Percentiles rank a stretch among this genome's conserved stretches.
These are phyloP conservation scores for Mrakia blollopis DNA, from an alignment of 768 basidiomycete species.

Conservation along the genomic window DNA sequence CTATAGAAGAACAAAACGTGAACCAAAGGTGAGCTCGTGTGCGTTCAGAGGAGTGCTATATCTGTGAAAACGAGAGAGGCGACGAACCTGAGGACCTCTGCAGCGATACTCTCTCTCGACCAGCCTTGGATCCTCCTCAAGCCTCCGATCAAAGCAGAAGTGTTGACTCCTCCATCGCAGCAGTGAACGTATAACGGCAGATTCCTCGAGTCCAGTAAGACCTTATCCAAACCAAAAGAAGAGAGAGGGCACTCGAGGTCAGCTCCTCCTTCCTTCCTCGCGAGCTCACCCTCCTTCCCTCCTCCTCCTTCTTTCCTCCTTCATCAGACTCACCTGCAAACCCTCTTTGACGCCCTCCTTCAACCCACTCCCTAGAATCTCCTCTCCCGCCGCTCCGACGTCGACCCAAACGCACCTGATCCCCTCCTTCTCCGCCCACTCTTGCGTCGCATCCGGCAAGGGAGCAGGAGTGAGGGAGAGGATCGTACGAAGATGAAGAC, in stretches of 20 bases:
- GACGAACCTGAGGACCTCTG: constrained; percentile 15
- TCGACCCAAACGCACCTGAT: constrained; percentile 5
- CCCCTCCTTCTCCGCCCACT: constrained; percentile 3
- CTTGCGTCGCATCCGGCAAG: background rate
- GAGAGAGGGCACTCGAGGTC: background rate
- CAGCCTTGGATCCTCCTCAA: constrained; percentile 19
- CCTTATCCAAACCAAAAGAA: background rate
- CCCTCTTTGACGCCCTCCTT: constrained; percentile 16
- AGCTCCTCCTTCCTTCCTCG: background rate
- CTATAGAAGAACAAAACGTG: background rate
- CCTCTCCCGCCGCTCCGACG: constrained; percentile 7
- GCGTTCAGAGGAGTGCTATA: background rate
- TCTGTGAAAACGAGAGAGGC: background rate
- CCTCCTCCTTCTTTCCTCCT: background rate
- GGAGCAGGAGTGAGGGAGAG: constrained; percentile 8
- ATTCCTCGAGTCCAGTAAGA: constrained; percentile 7
- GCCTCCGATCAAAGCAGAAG: background rate
- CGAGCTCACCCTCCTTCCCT: background rate
- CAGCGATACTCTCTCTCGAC: background rate
- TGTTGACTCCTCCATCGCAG: constrained; percentile 17
- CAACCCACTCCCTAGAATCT: constrained; percentile 4
- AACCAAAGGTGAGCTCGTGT: background rate
- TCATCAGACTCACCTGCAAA: background rate
- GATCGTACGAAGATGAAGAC: constrained; percentile 1
- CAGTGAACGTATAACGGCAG: constrained; percentile 11